Conservation (phyloP, 192 early-diverging fungal genomes). For the Coemansia sp. region DNA sequence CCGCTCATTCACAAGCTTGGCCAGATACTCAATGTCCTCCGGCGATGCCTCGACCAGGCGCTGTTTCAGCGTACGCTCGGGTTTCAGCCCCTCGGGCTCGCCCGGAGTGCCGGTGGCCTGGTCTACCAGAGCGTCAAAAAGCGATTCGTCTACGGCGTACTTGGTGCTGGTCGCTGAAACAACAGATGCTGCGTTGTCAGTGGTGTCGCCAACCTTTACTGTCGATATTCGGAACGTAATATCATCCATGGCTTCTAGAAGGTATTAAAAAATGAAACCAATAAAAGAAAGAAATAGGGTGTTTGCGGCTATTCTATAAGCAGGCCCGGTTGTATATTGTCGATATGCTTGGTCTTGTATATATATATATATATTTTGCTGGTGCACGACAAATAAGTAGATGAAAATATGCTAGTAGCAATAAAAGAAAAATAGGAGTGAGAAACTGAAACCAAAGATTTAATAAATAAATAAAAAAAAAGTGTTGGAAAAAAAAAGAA, state of each 20-base stretch:
- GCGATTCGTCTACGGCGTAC: constrained; percentile 47
- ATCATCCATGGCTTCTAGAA: constrained; percentile 14
- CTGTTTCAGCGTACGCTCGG: constrained; percentile 45
- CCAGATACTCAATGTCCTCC: constrained; percentile 54
- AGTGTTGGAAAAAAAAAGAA: background rate
- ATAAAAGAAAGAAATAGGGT: background rate
- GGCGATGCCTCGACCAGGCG: constrained; percentile 52
- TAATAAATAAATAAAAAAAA: background rate
- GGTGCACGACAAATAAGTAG: too few species aligned
- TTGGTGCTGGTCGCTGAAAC: constrained; percentile 10
- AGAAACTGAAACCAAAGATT: too few species aligned
- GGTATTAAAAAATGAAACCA: background rate
- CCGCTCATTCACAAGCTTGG: constrained; percentile 42
- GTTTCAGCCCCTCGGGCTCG: background rate
- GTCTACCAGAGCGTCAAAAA: constrained; percentile 50
- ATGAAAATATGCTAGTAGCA: background rate
- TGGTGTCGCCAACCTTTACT: constrained; percentile 9
- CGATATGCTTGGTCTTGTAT: too few species aligned
- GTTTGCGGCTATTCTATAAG: background rate
- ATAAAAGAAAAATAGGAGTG: background rate
- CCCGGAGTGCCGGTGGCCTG: constrained; percentile 15
- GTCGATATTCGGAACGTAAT: constrained; percentile 28
- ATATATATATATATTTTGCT: too few species aligned
- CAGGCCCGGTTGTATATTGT: too few species aligned
- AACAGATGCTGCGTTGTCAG: background rate